These are phyloP conservation scores for Fraxinus latifolia DNA, from an alignment of 305 asterid species.

Conservation along the genomic window DNA sequence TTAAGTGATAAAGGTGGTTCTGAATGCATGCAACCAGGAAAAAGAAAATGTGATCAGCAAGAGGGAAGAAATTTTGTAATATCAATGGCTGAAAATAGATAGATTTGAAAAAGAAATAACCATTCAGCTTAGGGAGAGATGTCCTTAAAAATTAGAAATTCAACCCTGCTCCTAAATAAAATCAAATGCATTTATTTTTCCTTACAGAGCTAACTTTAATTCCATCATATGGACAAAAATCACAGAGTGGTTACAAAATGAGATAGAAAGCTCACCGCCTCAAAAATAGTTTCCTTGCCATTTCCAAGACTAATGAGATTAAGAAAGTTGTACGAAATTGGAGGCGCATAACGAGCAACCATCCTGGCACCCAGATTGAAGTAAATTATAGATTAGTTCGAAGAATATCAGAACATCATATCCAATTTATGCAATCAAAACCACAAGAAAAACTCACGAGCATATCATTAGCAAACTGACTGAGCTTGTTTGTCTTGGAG, in stretches of 20 bases:
- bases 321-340: constrained; percentile 93
- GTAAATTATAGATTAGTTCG: constrained; percentile 18
- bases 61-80: background rate
- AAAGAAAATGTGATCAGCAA: background rate
- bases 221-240: constrained; percentile 2
- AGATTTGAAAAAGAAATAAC: background rate
- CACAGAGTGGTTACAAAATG: background rate
- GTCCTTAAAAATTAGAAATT: background rate
- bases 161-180: background rate
- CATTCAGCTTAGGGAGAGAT: background rate
- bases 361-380: constrained; percentile 56
- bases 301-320: constrained; percentile 84
- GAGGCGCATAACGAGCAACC: constrained; percentile 99
- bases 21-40: constrained; percentile 5
- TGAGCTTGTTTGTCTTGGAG: constrained; percentile 87
- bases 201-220: background rate
- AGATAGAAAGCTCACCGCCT: constrained; percentile 56
- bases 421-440: constrained; percentile 14
- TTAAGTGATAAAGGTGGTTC: background rate
- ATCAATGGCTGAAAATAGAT: background rate
- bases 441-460: constrained; percentile 61
- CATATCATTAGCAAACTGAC: constrained; percentile 98
- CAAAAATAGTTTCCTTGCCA: constrained; percentile 72
- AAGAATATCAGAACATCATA: constrained; percentile 1
- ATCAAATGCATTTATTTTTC: background rate